Conservation (phyloP, 1,139 yeast species). For the Pichia sp. region DNA sequence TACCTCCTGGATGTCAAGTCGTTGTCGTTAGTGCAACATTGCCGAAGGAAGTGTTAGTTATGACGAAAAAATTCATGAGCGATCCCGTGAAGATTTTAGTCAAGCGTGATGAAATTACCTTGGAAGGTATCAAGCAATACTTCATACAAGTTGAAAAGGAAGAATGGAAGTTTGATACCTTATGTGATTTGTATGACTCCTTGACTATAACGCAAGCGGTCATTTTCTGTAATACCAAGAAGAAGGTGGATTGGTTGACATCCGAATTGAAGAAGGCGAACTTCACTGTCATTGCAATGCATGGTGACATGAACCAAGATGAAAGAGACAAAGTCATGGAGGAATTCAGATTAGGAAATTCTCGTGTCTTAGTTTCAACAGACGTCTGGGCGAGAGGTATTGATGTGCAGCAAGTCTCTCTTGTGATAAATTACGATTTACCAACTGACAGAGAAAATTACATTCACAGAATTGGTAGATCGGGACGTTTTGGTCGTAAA, state of each 20-base stretch:
- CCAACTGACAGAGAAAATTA: conserved; percentile 85
- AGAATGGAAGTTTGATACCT: conserved; percentile 92
- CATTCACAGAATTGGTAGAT: conserved; percentile 95
- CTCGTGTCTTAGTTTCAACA: conserved; percentile 85
- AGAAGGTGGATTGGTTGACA: conserved; percentile 87
- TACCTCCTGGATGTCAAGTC: conserved; percentile 81
- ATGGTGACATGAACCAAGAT: conserved; percentile 94
- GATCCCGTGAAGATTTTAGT: conserved; percentile 90
- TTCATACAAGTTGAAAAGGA: conserved; percentile 83
- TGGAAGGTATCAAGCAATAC: conserved; percentile 88
- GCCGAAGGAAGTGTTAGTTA: conserved; percentile 75
- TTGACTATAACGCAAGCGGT: conserved; percentile 93
- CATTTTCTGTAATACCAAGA: conserved; percentile 87
- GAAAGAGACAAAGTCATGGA: conserved; percentile 87
- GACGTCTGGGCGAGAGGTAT: conserved; percentile 99
- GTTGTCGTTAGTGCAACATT: conserved; percentile 94
- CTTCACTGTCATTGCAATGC: conserved; percentile 91
- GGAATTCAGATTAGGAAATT: conserved; percentile 70
- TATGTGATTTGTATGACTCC: conserved; percentile 92
- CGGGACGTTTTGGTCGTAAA: conserved; percentile 94
- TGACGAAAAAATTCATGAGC: conserved; percentile 81
- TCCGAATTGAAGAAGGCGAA: conserved; percentile 72
- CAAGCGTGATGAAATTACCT: conserved; percentile 78
- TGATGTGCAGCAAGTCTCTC: conserved; percentile 94
- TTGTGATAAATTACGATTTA: conserved; percentile 87